Conservation (phyloP, 352 stramenopile genomes). For the Pythium aristosporum region DNA sequence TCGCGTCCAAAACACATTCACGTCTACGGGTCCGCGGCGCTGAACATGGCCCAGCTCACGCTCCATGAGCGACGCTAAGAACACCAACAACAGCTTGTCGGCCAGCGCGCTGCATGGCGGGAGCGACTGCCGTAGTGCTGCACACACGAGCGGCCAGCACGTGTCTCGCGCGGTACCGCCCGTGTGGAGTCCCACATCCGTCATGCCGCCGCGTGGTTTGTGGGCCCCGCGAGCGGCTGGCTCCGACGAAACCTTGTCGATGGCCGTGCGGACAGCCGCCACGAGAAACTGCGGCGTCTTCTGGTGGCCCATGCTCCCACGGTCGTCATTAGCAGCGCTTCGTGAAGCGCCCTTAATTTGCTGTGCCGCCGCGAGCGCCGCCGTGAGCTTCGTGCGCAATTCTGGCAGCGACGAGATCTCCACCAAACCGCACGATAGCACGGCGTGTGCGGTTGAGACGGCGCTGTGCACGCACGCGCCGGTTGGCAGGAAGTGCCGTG, state of each 20-base stretch:
- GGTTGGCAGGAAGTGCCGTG: constrained; percentile 33
- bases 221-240: not conserved
- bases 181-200: constrained; percentile 54
- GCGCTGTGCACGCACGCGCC: constrained; percentile 40
- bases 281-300: constrained; percentile 58
- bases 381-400: constrained; percentile 16
- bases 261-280: constrained; percentile 24
- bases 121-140: constrained; percentile 35
- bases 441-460: constrained; percentile 25
- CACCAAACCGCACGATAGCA: constrained; percentile 33
- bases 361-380: constrained; percentile 29
- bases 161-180: constrained; percentile 40
- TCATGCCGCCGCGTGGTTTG: constrained; percentile 35
- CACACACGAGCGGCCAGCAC: constrained; percentile 52
- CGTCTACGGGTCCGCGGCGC: not conserved
- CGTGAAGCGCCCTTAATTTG: constrained; percentile 23
- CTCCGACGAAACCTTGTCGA: constrained; percentile 9
- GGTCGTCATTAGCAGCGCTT: constrained; percentile 28
- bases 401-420: constrained; percentile 14
- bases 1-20: constrained; percentile 2
- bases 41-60: not conserved
- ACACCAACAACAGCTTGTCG: constrained; percentile 37
- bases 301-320: constrained; percentile 29
- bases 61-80: constrained; percentile 31
- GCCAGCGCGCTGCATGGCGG: constrained; percentile 31